These are phyloP conservation scores for Colletotrichum sp. DNA, from an alignment of 2,329 filamentous ascomycete genomes.

Conservation along the genomic window DNA sequence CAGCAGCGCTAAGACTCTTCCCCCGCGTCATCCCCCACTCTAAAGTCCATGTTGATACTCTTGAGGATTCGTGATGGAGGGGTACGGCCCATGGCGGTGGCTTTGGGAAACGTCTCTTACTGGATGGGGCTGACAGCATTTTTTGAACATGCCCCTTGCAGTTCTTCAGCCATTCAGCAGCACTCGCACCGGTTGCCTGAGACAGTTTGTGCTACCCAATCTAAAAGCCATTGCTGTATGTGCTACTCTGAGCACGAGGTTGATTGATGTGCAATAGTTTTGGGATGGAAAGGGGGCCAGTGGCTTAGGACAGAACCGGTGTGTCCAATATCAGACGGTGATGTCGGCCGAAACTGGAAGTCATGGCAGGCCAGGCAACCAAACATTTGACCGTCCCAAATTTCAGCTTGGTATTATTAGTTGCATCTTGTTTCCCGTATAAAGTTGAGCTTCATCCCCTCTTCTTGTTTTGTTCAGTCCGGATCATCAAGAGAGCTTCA, in stretches of 20 bases:
- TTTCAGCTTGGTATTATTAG: not conserved
- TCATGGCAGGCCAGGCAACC: not conserved
- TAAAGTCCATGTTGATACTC: not conserved
- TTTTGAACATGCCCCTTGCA: not conserved
- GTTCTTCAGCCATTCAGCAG: not conserved
- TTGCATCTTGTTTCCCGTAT: not conserved
- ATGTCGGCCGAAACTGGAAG: slow-evolving; percentile 7
- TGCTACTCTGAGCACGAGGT: not conserved
- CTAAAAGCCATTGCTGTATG: not conserved
- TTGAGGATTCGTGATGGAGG: slow-evolving; percentile 4
- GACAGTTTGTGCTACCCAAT: not conserved
- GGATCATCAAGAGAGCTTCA: not conserved
- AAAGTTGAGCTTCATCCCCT: slow-evolving; percentile 5
- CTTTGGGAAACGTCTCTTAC: not conserved
- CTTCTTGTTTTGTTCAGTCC: not conserved
- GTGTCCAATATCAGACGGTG: slow-evolving; percentile 16
- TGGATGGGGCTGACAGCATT: not conserved
- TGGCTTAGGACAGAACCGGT: not conserved
- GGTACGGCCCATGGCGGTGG: slow-evolving; percentile 9
- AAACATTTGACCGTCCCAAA: not conserved
- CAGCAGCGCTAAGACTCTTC: slow-evolving; percentile 11
- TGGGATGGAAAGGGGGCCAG: not conserved
- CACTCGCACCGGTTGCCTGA: slow-evolving; percentile 3
- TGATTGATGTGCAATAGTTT: not conserved
- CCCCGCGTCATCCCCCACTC: slow-evolving; percentile 4